A percentile compares a stretch with the other conserved stretches of the same genome.
Evolutionary conservation across 148 eudicot genomes (phyloP).

Genomic region (Euryodendron excelsum): DNA sequence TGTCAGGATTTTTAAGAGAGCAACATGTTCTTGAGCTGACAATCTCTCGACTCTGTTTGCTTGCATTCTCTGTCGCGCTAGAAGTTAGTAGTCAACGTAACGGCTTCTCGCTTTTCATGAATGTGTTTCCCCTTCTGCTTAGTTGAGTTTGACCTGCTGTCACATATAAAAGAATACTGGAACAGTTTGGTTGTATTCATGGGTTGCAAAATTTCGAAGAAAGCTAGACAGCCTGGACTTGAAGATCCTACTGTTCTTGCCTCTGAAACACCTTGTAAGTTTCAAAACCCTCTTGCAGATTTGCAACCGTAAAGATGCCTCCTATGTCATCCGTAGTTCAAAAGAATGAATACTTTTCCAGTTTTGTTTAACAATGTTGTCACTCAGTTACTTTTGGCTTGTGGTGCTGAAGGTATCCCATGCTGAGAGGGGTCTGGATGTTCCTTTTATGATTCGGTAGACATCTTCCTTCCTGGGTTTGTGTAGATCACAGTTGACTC

Average conservation of each 20-base stretch:
- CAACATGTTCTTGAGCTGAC: not conserved
- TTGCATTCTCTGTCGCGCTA: too few species aligned
- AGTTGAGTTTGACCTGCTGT: too few species aligned
- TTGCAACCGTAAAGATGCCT: not conserved
- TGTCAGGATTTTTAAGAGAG: not conserved
- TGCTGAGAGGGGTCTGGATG: not conserved
- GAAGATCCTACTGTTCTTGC: slow-evolving; percentile 28
- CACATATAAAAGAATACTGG: not conserved
- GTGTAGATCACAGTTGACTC: too few species aligned
- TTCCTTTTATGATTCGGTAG: not conserved
- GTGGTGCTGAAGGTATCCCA: too few species aligned
- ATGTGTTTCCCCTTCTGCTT: too few species aligned
- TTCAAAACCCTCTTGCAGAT: not conserved
- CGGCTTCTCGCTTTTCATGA: too few species aligned
- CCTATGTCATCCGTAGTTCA: not conserved
- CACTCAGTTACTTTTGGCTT: not conserved
- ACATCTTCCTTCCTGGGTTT: too few species aligned
- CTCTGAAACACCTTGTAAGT: slow-evolving; percentile 46
- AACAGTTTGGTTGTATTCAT: not conserved
- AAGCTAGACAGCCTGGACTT: slow-evolving; percentile 15
- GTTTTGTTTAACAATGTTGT: not conserved
- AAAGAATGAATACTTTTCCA: not conserved
- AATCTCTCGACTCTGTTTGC: too few species aligned
- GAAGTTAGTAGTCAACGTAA: too few species aligned
- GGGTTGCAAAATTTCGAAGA: slow-evolving; percentile 18